Conservation (phyloP, 139 green algal species). For the Haematococcus sp. region DNA sequence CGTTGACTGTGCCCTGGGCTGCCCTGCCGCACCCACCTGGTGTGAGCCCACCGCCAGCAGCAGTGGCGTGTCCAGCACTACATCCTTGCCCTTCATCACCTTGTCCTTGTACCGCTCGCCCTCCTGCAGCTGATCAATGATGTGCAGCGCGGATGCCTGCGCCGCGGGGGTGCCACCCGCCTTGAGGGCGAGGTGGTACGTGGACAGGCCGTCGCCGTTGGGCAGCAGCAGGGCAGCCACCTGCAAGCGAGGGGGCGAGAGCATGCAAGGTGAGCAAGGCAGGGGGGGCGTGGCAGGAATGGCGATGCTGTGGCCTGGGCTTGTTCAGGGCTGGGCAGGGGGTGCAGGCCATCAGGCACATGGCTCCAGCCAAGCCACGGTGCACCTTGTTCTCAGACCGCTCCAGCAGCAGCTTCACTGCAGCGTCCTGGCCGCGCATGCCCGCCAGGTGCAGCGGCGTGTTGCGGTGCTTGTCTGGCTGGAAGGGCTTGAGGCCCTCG, state of each 20-base stretch:
- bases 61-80: slow-evolving; percentile 23
- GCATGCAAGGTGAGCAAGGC: no score
- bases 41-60: slow-evolving; percentile 19
- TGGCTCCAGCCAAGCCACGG: neutral
- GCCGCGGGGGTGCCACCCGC: neutral
- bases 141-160: slow-evolving; percentile 4
- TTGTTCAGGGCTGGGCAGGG: no score
- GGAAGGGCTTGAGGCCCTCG: slow-evolving; percentile 17
- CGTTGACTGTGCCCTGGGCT: neutral
- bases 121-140: slow-evolving; percentile 14
- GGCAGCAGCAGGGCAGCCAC: slow-evolving; percentile 22
- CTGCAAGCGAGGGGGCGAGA: no score
- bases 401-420: slow-evolving; percentile 27
- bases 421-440: slow-evolving; percentile 23
- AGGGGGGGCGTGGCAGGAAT: no score
- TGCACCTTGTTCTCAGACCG: slow-evolving; percentile 13
- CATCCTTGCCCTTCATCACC: slow-evolving; percentile 4
- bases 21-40: slow-evolving; percentile 21
- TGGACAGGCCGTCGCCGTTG: slow-evolving; percentile 31
- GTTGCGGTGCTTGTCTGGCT: slow-evolving; percentile 29
- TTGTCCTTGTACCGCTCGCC: neutral
- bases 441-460: slow-evolving; percentile 38
- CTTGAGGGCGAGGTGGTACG: slow-evolving; percentile 25
- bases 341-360: no score
- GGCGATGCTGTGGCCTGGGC: no score